Evolutionary conservation across 179 eudicot species (phyloP).

Genomic region (Patellifolia procumbens): DNA sequence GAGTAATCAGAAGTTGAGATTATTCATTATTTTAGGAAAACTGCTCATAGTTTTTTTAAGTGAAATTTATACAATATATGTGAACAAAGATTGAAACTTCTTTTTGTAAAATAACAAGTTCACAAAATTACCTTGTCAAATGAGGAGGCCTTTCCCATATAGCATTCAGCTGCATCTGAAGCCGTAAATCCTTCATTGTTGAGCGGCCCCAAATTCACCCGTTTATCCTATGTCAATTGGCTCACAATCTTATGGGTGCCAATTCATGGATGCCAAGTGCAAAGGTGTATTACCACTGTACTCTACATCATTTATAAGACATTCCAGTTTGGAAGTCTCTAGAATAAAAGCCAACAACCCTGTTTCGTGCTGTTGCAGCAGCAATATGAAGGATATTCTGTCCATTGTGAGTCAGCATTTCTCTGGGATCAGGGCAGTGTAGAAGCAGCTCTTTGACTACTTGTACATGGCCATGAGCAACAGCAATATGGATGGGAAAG

Average conservation of each 20-base stretch:
- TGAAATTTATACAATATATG: no score
- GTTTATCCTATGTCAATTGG: constrained; percentile 31
- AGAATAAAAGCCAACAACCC: constrained; percentile 24
- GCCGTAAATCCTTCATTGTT: constrained; percentile 24
- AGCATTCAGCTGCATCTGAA: constrained; percentile 17
- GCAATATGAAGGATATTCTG: constrained; percentile 39
- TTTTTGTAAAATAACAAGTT: no score
- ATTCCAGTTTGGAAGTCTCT: background rate
- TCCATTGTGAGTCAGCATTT: constrained; percentile 22
- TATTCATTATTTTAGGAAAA: no score
- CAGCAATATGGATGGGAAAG: constrained; percentile 30
- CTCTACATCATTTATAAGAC: constrained; percentile 26
- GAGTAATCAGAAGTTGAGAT: no score
- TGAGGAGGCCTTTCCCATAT: constrained; percentile 2
- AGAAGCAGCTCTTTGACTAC: constrained; percentile 12
- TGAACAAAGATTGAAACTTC: no score
- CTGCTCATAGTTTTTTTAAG: no score
- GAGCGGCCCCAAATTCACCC: constrained; percentile 13
- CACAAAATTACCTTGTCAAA: constrained; percentile 17
- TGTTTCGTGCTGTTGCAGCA: constrained; percentile 14
- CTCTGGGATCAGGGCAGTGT: constrained; percentile 23
- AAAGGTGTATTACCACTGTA: constrained; percentile 30
- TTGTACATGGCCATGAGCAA: constrained; percentile 16
- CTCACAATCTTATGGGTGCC: constrained; percentile 32
- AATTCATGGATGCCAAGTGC: constrained; percentile 29